Evolutionary conservation across 2,329 filamentous ascomycete genomes (phyloP), one percentile per base, ranked within the genome.

Genomic region (Pyrenophora seminiperda): DNA sequence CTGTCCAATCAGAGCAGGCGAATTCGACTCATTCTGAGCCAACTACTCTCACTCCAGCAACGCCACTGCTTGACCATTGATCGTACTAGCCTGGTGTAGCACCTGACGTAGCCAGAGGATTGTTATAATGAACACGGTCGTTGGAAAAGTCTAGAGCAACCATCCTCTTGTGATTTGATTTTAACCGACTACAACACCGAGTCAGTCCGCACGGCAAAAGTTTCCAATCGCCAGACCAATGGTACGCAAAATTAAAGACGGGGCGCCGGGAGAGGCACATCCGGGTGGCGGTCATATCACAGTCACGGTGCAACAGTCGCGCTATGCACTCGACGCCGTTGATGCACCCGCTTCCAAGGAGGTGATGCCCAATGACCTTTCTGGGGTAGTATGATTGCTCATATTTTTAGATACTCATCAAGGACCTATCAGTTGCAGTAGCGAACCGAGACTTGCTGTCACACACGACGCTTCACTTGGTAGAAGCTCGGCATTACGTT

Each of bases 401-500:
- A 59, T 13, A 9, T 13, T 10, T n/a, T 10, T 10, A 76, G 73
- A 73, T 78, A 37, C 59, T 75, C 4, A 57, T 92, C 33, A 87
- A 90, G 55, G 87, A 88, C 38, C 78, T 93, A n/a, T 84, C 79
- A 49, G 87, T 92, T 53, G 81, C 83, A 1, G 82, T 92, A 63
- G 54, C 80, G 65, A 70, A 77, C 62, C 29, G 78, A 68, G 90
- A 94, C 68, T 82, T 95, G 5, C 77, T 95, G 3, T 78, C 77
- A 7, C 83, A 88, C 68, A 88, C 87, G 1, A 85, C 85, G 48
- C 74, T 95, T 29, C 83, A 85, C 18, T 75, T 95, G 3, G 89
- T 93, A 58, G 83, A 85, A 41, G 87, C 88, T 0, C 79, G 85
- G 37, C 81, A 88, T 53, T 95, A 95, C 77, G 90, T 89, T 0